These are phyloP conservation scores for Euphorbia lathyris DNA, from an alignment of 345 rosid genomes.

Conservation along the genomic window DNA sequence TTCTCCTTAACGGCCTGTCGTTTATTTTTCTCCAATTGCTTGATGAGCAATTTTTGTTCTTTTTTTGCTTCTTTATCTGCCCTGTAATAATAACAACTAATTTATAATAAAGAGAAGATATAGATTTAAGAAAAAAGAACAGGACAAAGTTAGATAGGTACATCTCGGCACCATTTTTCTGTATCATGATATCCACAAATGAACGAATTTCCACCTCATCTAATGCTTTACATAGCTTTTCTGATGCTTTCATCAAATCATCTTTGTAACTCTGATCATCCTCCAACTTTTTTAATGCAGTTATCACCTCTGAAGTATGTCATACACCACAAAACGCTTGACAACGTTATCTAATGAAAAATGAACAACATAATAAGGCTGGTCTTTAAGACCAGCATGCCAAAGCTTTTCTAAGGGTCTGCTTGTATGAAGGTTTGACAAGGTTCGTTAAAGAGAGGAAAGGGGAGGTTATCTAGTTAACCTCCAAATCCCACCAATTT, in stretches of 20 bases:
- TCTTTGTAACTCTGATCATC: constrained; percentile 27
- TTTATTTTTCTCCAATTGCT: constrained; percentile 66
- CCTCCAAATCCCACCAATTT: no score
- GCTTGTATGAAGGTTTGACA: no score
- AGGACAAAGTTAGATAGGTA: constrained; percentile 34
- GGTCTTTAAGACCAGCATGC: no score
- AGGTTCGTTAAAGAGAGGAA: no score
- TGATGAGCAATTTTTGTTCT: constrained; percentile 58
- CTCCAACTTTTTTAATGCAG: constrained; percentile 44
- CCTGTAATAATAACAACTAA: constrained; percentile 32
- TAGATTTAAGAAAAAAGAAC: neutral
- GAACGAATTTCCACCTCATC: constrained; percentile 57
- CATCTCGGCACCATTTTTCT: constrained; percentile 55
- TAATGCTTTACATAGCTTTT: constrained; percentile 58
- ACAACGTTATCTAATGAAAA: neutral
- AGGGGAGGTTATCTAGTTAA: no score
- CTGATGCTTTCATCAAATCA: constrained; percentile 46
- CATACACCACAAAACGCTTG: constrained; percentile 16
- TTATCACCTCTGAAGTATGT: constrained; percentile 56
- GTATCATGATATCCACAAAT: constrained; percentile 44
- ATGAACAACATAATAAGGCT: neutral
- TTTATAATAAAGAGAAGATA: neutral
- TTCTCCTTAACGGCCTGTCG: constrained; percentile 72
- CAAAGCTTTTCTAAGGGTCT: neutral
- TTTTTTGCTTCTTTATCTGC: constrained; percentile 54